Evolutionary conservation across 306 rosid genomes (phyloP).

Genomic region (Oxytropis ochrocephala): DNA sequence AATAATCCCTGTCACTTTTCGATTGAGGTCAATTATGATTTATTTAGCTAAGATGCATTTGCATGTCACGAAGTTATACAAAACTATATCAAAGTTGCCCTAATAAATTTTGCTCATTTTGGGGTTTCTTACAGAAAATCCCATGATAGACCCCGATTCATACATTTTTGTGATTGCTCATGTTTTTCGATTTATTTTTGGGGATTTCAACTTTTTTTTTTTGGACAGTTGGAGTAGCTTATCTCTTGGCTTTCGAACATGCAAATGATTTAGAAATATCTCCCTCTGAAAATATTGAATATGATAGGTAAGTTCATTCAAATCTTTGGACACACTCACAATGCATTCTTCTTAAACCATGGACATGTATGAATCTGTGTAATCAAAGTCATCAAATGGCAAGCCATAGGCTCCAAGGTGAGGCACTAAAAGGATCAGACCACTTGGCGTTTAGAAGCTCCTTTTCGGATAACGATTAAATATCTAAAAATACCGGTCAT

Average conservation of each 20-base stretch:
- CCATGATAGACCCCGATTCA: too few relatives aligned
- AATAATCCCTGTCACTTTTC: too few relatives aligned
- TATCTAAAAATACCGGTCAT: neutral
- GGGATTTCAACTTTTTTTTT: conserved; percentile 15
- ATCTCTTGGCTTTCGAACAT: conserved; percentile 79
- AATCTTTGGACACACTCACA: conserved; percentile 7
- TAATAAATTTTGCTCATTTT: too few relatives aligned
- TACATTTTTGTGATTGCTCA: neutral
- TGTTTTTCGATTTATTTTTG: neutral
- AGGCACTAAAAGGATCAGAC: neutral
- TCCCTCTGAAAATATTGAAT: conserved; percentile 78
- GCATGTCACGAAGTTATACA: too few relatives aligned
- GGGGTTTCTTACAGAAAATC: too few relatives aligned
- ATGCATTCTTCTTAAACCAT: conserved; percentile 10
- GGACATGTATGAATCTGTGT: too few relatives aligned
- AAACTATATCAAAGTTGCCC: too few relatives aligned
- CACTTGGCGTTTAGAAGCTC: neutral
- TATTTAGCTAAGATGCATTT: too few relatives aligned
- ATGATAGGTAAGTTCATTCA: conserved; percentile 62
- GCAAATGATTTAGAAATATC: conserved; percentile 63
- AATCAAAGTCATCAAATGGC: neutral
- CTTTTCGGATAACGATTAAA: too few relatives aligned
- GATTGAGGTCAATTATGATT: too few relatives aligned
- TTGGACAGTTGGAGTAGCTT: conserved; percentile 83
- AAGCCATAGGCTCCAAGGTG: neutral